Evolutionary conservation across 306 rosid species (phyloP).

Genomic region (Fragaria nilgerrensis): DNA sequence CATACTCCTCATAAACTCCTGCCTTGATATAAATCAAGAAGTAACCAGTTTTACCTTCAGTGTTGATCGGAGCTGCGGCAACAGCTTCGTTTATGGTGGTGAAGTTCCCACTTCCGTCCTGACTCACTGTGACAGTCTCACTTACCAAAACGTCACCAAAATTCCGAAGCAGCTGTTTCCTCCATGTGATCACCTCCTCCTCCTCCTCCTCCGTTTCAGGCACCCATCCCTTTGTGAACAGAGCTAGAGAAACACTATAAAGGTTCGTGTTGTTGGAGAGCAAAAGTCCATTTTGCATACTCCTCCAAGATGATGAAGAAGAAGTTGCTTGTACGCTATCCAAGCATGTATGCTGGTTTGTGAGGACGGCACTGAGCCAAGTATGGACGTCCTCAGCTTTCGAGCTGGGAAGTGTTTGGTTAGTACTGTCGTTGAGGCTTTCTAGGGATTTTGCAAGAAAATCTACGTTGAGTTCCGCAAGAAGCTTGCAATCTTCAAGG

Average conservation of each 20-base stretch:
- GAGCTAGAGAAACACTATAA: slow-evolving; percentile 62
- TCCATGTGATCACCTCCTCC: slow-evolving; percentile 4
- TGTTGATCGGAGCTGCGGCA: slow-evolving; percentile 63
- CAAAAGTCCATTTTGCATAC: slow-evolving; percentile 40
- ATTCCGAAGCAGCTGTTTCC: slow-evolving; percentile 26
- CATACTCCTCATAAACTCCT: slow-evolving; percentile 72
- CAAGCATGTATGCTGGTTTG: slow-evolving; percentile 71
- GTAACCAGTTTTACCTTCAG: slow-evolving; percentile 39
- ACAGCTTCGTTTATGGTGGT: slow-evolving; percentile 64
- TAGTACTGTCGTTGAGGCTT: slow-evolving; percentile 44
- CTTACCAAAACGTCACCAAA: slow-evolving; percentile 37
- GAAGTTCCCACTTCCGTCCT: slow-evolving; percentile 74
- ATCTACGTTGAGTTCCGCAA: slow-evolving; percentile 53
- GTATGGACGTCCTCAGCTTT: slow-evolving; percentile 55
- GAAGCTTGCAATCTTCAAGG: slow-evolving; percentile 53
- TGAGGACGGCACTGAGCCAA: slow-evolving; percentile 55
- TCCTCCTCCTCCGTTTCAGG: slow-evolving; percentile 17
- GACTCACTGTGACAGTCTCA: slow-evolving; percentile 55
- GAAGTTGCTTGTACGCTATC: slow-evolving; percentile 59
- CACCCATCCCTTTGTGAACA: slow-evolving; percentile 64
- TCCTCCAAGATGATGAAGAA: slow-evolving; percentile 31
- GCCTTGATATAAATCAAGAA: slow-evolving; percentile 65
- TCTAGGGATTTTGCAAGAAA: slow-evolving; percentile 39
- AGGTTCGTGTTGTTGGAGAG: slow-evolving; percentile 56
- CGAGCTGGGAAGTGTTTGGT: slow-evolving; percentile 24